Evolutionary conservation across 2,329 filamentous ascomycete genomes (phyloP), one percentile per base, ranked within the genome.

Genomic region (Sporothrix globosa): DNA sequence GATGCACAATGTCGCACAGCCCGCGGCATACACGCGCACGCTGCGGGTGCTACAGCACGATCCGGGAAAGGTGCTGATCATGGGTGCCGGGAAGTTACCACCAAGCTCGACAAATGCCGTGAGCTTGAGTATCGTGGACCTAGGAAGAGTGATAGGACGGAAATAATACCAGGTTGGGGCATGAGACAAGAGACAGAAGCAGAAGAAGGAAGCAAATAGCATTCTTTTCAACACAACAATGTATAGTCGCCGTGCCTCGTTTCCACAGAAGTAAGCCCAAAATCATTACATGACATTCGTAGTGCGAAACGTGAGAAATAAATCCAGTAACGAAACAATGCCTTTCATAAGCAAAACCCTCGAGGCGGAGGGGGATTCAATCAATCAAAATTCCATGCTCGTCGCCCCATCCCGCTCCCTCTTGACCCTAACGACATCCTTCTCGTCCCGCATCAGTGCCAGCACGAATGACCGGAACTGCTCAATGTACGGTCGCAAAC

Each of bases 401-500:
- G 80, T 79, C 2, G 79, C 79, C 27, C 85, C 84, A 2, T 86
- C 85, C 30, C 86, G 80, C 77, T 88, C 86, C 71, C 86, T 77
- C 82, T 88, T 88, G 5, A 87, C 80, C 74, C 79, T 82, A 4
- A 80, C 77, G 70, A 83, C 88, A 70, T 83, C 88, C 73, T 84
- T 83, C 78, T 90, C 89, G 71, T 97, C 95, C 79, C 90, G 94
- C 79, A 97, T 85, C 69, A 99, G 79, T 0, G 83, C 86, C 11
- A 88, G 86, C 9, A 98, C 92, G 80, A 97, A 97, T 0, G 85
- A 86, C 75, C 91, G 87, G 80, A 99, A 98, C 75, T 91, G 90
- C 71, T 98, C 94, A 48, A 98, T 89, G 78, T 97, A 98, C 10
- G 93, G 93, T 82, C 91, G 97, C 77, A 99, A 80, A 74, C 92